A percentile compares a stretch with the other conserved stretches of the same genome.
These are phyloP conservation scores for Chenopodium formosanum DNA, from an alignment of 148 eudicot species.

Conservation along the genomic window DNA sequence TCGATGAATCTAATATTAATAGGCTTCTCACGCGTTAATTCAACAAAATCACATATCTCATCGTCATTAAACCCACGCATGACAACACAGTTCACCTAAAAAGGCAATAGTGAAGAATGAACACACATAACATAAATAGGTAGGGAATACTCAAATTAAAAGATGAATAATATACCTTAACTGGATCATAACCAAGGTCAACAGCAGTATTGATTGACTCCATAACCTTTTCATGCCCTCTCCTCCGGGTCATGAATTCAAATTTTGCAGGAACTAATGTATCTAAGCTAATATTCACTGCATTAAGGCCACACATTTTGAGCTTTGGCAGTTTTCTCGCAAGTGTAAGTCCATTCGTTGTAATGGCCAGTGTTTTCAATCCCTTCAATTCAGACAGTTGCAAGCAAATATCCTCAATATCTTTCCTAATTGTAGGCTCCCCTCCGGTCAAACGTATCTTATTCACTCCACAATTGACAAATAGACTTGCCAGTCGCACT, in stretches of 20 bases:
- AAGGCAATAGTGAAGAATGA: neutral
- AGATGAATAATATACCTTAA: conserved; percentile 51
- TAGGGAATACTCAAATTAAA: neutral
- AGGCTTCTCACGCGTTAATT: conserved; percentile 76
- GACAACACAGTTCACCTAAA: conserved; percentile 88
- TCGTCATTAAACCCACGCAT: conserved; percentile 99
- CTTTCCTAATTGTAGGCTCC: conserved; percentile 87
- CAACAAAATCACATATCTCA: conserved; percentile 92
- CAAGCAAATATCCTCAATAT: conserved; percentile 81
- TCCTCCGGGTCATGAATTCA: conserved; percentile 84
- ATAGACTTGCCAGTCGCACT: conserved; percentile 66
- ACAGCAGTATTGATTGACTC: conserved; percentile 75
- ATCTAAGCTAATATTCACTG: conserved; percentile 85
- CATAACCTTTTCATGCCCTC: conserved; percentile 86
- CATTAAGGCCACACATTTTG: conserved; percentile 72
- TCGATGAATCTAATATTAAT: conserved; percentile 83
- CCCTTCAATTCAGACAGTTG: conserved; percentile 69
- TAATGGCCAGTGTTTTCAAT: conserved; percentile 75
- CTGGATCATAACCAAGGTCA: conserved; percentile 81
- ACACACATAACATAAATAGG: neutral
- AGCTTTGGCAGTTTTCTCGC: conserved; percentile 83
- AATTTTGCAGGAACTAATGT: conserved; percentile 82
- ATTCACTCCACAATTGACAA: conserved; percentile 77
- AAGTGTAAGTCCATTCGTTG: conserved; percentile 83
- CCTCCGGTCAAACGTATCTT: conserved; percentile 98